Percentiles rank a stretch among this genome's conserved stretches.
Conservation (phyloP, 2,329 filamentous ascomycete genomes). For the Magnaporthiopsis poae region DNA sequence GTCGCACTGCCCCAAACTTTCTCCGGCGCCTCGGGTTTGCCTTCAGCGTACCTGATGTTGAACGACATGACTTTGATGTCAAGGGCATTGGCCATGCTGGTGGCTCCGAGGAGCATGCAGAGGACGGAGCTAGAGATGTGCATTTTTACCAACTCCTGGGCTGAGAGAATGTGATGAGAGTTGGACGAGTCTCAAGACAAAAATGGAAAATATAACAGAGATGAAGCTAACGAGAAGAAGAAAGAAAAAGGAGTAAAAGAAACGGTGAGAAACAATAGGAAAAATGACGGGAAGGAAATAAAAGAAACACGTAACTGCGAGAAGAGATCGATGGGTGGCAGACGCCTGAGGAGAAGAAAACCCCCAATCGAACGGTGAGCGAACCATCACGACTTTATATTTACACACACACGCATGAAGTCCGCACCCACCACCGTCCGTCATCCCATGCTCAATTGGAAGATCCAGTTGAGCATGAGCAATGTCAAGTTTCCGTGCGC, state of each 20-base stretch:
- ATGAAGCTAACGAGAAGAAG: background rate
- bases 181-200: background rate
- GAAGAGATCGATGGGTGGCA: background rate
- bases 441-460: too few species aligned
- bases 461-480: background rate
- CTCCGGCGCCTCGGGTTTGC: constrained; percentile 52
- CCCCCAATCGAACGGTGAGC: background rate
- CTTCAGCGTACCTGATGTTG: constrained; percentile 1
- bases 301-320: background rate
- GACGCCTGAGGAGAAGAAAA: background rate
- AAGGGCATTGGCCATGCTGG: background rate
- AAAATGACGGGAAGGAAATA: background rate
- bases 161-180: background rate
- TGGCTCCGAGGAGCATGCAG: background rate
- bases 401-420: background rate
- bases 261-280: background rate
- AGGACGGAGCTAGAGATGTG: background rate
- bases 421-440: background rate
- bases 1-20: background rate
- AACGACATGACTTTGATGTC: background rate
- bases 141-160: background rate
- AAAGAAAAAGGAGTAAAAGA: background rate
- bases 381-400: background rate
- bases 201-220: background rate
- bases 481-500: background rate